Conservation (phyloP, 768 basidiomycete species). For the Serendipita indica region DNA sequence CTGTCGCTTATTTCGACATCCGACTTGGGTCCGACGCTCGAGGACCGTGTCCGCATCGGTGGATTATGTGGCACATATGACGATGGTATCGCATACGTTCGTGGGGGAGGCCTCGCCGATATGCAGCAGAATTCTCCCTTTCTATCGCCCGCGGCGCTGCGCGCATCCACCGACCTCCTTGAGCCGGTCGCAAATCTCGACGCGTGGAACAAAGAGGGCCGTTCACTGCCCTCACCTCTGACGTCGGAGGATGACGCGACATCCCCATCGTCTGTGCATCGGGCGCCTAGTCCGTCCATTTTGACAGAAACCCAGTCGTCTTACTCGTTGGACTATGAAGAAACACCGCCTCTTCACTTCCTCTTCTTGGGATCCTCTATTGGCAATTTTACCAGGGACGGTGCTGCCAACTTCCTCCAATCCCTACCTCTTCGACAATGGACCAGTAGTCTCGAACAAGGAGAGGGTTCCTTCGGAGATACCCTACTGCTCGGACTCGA, state of each 20-base stretch:
- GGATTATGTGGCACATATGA: constrained; percentile 90
- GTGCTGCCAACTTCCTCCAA: constrained; percentile 56
- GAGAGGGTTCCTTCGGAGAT: constrained; percentile 41
- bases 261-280: neutral
- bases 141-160: neutral
- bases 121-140: constrained; percentile 10
- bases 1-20: constrained; percentile 51
- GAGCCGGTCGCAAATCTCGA: neutral
- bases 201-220: neutral
- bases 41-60: constrained; percentile 60
- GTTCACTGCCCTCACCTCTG: neutral
- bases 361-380: constrained; percentile 86
- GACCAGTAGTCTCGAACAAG: neutral
- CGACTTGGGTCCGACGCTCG: constrained; percentile 35
- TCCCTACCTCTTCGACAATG: constrained; percentile 59
- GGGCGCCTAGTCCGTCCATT: neutral
- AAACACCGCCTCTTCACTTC: constrained; percentile 47
- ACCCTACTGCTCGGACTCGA: constrained; percentile 86
- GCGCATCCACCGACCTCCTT: neutral
- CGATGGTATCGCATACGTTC: constrained; percentile 67
- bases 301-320: neutral
- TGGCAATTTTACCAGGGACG: constrained; percentile 71
- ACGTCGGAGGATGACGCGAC: neutral
- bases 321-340: constrained; percentile 1
- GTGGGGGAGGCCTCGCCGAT: constrained; percentile 39